These are phyloP conservation scores for Bifiguratus adelaidae DNA, from an alignment of 192 early-diverging fungal species.

Conservation along the genomic window DNA sequence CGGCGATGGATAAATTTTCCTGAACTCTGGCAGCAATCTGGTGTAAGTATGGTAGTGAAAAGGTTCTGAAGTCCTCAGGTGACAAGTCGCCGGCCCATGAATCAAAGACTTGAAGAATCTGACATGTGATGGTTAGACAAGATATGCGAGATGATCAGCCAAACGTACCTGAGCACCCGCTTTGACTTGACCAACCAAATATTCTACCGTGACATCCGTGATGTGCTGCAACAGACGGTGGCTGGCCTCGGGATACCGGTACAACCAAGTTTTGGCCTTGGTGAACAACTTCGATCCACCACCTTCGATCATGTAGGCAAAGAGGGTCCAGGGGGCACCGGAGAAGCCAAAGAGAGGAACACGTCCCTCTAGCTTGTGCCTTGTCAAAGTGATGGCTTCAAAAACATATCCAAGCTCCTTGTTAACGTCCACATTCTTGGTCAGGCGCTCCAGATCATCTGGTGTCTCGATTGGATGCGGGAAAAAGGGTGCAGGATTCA, in stretches of 20 bases:
- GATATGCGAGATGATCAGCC: not conserved
- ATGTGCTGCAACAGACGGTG: conserved; percentile 71
- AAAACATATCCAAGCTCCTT: conserved; percentile 80
- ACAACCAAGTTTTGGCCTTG: conserved; percentile 89
- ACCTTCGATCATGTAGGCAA: conserved; percentile 99
- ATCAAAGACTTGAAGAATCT: conserved; percentile 96
- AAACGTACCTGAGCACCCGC: conserved; percentile 85
- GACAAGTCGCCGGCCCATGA: conserved; percentile 92
- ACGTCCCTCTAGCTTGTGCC: conserved; percentile 70
- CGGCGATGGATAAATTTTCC: conserved; percentile 20
- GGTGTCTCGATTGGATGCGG: conserved; percentile 70
- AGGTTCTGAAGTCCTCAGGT: conserved; percentile 68
- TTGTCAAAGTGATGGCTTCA: conserved; percentile 89
- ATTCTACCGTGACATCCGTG: conserved; percentile 77
- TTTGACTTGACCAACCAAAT: conserved; percentile 83
- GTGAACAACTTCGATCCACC: conserved; percentile 86
- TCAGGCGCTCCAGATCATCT: conserved; percentile 56
- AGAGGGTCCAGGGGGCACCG: conserved; percentile 98
- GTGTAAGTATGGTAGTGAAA: conserved; percentile 81
- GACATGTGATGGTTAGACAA: no score
- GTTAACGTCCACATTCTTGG: conserved; percentile 55
- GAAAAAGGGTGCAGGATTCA: conserved; percentile 86
- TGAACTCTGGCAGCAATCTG: conserved; percentile 78
- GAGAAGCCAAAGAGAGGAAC: conserved; percentile 92
- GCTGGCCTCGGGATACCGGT: conserved; percentile 57